Percentiles rank a stretch among this genome's conserved stretches.
Conservation (phyloP, 106 monocot species). For the Dendrobium huoshanense region DNA sequence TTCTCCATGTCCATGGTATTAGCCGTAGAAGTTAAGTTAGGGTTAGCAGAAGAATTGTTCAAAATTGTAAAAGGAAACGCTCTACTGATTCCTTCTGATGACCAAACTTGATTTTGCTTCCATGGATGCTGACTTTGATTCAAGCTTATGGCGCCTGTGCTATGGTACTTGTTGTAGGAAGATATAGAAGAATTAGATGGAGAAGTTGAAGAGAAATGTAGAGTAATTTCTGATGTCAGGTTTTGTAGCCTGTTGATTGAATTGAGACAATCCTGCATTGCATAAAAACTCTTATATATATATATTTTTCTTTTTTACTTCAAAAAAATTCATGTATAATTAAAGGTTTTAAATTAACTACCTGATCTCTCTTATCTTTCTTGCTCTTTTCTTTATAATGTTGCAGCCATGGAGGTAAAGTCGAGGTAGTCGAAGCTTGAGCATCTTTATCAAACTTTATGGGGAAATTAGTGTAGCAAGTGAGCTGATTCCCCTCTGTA, state of each 20-base stretch:
- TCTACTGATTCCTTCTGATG: conserved; percentile 3
- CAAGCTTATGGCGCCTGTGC: not conserved
- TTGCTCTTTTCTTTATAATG: conserved; percentile 40
- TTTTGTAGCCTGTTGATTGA: conserved; percentile 6
- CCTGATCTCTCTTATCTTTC: conserved; percentile 21
- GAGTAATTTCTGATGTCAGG: conserved; percentile 21
- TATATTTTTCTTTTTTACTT: not conserved
- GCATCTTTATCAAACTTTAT: conserved; percentile 22
- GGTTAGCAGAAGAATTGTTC: conserved; percentile 18
- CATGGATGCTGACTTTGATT: not conserved
- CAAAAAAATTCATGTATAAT: not conserved
- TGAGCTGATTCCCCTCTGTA: conserved; percentile 18
- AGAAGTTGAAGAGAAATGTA: conserved; percentile 28
- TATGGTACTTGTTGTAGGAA: conserved; percentile 12
- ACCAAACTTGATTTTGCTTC: conserved; percentile 9
- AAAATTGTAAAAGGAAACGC: conserved; percentile 10
- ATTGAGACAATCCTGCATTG: not conserved
- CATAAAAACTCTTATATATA: not conserved
- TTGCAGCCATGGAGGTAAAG: conserved; percentile 67
- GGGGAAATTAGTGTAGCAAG: conserved; percentile 23
- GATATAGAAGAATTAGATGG: conserved; percentile 29
- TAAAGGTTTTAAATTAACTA: conserved; percentile 6
- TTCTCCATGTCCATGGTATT: conserved; percentile 36
- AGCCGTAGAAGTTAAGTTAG: conserved; percentile 20
- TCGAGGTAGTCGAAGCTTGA: conserved; percentile 18